Base-by-base conservation (phyloP, 2,329 filamentous ascomycete genomes). In the Fusarium nisikadoi region DNA sequence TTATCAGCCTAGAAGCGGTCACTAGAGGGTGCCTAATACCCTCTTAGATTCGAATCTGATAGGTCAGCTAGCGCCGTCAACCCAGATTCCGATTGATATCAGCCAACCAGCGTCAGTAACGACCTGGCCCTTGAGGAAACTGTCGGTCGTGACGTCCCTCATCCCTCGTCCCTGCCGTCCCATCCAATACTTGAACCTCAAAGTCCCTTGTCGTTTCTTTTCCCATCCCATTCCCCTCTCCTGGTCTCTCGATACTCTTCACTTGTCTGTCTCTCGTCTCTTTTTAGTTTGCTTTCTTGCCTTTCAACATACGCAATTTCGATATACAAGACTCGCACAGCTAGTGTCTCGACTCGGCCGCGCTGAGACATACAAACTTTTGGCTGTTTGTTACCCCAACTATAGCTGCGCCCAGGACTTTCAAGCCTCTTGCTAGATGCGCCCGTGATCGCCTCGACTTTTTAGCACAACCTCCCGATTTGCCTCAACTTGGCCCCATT, bases 151-250 rank as follows among this genome's bases (percentile, higher is more conserved):
- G 70, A 72, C 70, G 67, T 73, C 55, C 64, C 58, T 70, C 68
- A 55, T 72, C 59, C 62, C 58, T 69, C 68, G 68, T 72, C 64
- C 62, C 57, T 71, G 43, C 53, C 53, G 38, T 71, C 29, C 31
- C 36, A 29, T 62, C 38, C 63, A 65, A 66, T 68, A 69, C 65
- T 52, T 68, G 43, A 69, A 68, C 65, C 57, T 68, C 64, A 56
- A 64, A 55, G 62, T 49, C 58, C 60, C 65, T 64, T 70, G 65
- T 73, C 47, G 61, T 74, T 74, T 66, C 72, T 73, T 73, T 72
- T 73, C 55, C 63, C 52, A 69, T 62, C 57, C 43, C 54, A 25
- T 33, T 45, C 62, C 65, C 62, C 65, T 65, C 73, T 72, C 66
- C 50, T 60, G 52, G 46, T 53, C 45, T 65, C 50, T 71, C 56